These are phyloP conservation scores for Pseudozyma thailandica DNA, from an alignment of 1,284 basidiomycete species.

Conservation along the genomic window DNA sequence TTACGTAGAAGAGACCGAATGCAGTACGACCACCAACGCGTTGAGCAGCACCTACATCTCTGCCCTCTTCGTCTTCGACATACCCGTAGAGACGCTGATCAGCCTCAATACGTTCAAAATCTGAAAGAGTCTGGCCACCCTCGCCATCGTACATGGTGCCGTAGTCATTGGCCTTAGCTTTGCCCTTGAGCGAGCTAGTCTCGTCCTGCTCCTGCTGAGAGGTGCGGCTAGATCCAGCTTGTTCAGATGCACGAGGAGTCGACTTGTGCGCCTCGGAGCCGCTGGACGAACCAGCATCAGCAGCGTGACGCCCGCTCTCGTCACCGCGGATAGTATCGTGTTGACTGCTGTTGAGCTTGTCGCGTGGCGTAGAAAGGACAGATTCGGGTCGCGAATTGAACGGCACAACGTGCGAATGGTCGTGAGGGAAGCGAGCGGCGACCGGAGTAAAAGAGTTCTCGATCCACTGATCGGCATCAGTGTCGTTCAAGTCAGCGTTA, in stretches of 20 bases:
- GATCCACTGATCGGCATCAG: conserved; percentile 68
- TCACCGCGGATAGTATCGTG: conserved; percentile 28
- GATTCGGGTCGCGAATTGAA: conserved; percentile 51
- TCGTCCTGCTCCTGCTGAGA: conserved; percentile 44
- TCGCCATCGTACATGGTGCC: conserved; percentile 28
- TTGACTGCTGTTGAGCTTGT: conserved; percentile 34
- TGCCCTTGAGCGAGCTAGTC: conserved; percentile 49
- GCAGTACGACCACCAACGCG: conserved; percentile 56
- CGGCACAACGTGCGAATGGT: conserved; percentile 50
- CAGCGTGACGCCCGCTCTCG: conserved; percentile 10
- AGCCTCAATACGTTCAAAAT: conserved; percentile 54
- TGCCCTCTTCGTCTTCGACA: conserved; percentile 56
- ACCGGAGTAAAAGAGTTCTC: conserved; percentile 64
- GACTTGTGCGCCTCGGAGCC: conserved; percentile 35
- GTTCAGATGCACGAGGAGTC: conserved; percentile 33
- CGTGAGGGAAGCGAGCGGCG: conserved; percentile 58
- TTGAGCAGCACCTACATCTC: conserved; percentile 52
- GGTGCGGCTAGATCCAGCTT: conserved; percentile 23
- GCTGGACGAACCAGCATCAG: conserved; percentile 37
- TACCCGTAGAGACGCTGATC: conserved; percentile 62
- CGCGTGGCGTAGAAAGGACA: conserved; percentile 20
- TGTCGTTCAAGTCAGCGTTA: conserved; percentile 14
- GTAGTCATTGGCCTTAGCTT: conserved; percentile 41
- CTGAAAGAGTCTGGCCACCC: conserved; percentile 22
- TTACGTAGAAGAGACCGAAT: conserved; percentile 78